Conservation (phyloP, 176 grass and related monocot species). For the Bothriochloa decipiens region DNA sequence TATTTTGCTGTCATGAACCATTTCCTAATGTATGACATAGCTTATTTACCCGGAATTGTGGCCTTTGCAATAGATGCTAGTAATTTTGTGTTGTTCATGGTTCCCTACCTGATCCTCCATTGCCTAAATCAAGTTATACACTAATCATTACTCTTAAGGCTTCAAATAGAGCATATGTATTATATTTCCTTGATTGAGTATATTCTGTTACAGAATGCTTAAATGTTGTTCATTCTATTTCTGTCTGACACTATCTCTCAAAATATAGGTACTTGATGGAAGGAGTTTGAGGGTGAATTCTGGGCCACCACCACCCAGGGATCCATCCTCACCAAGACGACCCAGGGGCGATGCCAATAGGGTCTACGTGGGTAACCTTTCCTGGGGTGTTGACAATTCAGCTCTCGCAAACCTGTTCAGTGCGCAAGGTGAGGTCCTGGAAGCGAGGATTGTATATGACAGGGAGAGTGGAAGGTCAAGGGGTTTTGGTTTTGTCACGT, state of each 20-base stretch:
- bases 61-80: not conserved
- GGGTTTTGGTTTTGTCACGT: slow-evolving; percentile 91
- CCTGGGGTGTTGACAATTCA: slow-evolving; percentile 78
- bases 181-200: not conserved
- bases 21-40: not conserved
- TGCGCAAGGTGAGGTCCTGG: slow-evolving; percentile 71
- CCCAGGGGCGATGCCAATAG: slow-evolving; percentile 53
- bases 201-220: not conserved
- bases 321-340: slow-evolving; percentile 50
- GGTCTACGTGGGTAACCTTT: slow-evolving; percentile 88
- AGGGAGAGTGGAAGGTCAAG: slow-evolving; percentile 81
- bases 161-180: not conserved
- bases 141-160: not conserved
- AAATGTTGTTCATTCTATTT: slow-evolving; percentile 9
- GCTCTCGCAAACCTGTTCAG: slow-evolving; percentile 72
- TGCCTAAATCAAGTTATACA: not conserved
- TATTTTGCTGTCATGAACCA: not conserved
- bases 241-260: not conserved
- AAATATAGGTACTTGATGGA: slow-evolving; percentile 67
- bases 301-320: slow-evolving; percentile 66
- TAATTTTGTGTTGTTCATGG: not conserved
- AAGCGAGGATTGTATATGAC: slow-evolving; percentile 76
- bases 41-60: not conserved
- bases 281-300: slow-evolving; percentile 72
- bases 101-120: not conserved